Evolutionary conservation across 164 flowering plant genomes (phyloP).

Genomic region (Vitis rotundifolia): DNA sequence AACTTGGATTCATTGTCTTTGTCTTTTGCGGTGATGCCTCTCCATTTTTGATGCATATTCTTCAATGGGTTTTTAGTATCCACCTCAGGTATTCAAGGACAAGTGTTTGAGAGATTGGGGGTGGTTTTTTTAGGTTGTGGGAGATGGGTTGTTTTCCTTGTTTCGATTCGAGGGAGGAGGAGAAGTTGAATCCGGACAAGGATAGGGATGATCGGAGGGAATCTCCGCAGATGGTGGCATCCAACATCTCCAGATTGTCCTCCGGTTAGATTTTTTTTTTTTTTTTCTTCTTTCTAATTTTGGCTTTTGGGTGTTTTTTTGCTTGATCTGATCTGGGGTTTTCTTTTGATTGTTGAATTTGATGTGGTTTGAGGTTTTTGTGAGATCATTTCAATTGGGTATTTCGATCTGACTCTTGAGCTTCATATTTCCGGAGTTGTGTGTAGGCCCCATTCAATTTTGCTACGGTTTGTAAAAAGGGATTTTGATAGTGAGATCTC

Average conservation of each 20-base stretch:
- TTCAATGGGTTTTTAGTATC: not conserved
- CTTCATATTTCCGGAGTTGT: constrained; percentile 1
- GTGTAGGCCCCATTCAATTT: constrained; percentile 8
- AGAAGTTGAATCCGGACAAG: constrained; percentile 37
- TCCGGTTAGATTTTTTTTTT: constrained; percentile 48
- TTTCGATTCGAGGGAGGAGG: constrained; percentile 65
- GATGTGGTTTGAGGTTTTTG: constrained; percentile 23
- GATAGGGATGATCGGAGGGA: constrained; percentile 27
- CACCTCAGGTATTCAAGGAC: not conserved
- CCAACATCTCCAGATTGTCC: constrained; percentile 52
- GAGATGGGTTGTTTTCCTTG: constrained; percentile 75
- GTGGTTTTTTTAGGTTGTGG: constrained; percentile 9
- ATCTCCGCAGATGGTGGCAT: constrained; percentile 18
- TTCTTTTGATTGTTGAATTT: constrained; percentile 27
- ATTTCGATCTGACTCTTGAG: not conserved
- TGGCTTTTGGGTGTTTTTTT: not conserved
- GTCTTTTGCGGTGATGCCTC: not conserved
- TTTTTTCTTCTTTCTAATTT: not conserved
- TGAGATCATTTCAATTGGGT: not conserved
- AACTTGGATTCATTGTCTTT: no score
- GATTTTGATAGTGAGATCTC: constrained; percentile 2
- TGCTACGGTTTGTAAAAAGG: not conserved
- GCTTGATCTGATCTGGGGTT: constrained; percentile 43
- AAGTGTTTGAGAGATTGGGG: constrained; percentile 4
- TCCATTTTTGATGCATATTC: not conserved